These are phyloP conservation scores for Skeletonema grethae DNA, from an alignment of 108 stramenopile genomes.

Conservation along the genomic window DNA sequence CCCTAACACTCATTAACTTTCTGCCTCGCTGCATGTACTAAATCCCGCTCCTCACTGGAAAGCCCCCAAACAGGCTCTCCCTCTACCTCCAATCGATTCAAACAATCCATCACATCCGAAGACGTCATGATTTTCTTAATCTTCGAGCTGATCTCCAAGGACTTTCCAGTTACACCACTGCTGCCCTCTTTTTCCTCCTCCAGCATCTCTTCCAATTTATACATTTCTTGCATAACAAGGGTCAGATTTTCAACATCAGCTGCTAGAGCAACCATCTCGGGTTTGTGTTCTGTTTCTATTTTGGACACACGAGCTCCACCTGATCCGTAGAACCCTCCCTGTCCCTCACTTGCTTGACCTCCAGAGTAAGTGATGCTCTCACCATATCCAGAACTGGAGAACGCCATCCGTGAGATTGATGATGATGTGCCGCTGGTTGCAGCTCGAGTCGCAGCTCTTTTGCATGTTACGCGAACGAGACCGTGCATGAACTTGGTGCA, in stretches of 20 bases:
- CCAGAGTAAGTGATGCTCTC: constrained; percentile 56
- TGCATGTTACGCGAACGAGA: neutral
- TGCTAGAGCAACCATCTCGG: constrained; percentile 60
- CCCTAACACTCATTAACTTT: constrained; percentile 64
- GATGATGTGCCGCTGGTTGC: neutral
- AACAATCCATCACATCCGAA: constrained; percentile 52
- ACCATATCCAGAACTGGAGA: constrained; percentile 26
- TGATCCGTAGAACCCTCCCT: constrained; percentile 79
- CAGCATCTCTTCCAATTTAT: constrained; percentile 51
- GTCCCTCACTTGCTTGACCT: constrained; percentile 76
- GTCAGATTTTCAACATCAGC: constrained; percentile 61
- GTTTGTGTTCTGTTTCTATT: constrained; percentile 41
- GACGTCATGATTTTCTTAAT: constrained; percentile 76
- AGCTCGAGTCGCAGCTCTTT: neutral
- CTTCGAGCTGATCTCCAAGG: constrained; percentile 51
- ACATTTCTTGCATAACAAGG: constrained; percentile 59
- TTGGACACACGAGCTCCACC: constrained; percentile 63
- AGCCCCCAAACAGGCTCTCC: constrained; percentile 81
- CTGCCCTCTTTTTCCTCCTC: constrained; percentile 34
- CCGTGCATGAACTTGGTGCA: neutral
- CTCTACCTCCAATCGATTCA: constrained; percentile 69
- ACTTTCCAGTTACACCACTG: constrained; percentile 40
- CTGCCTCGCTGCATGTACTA: constrained; percentile 63
- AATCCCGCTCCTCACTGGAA: constrained; percentile 59
- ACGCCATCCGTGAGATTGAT: neutral